Percentiles rank a stretch among this genome's conserved stretches.
Evolutionary conservation across 805 yeast genomes (phyloP).

Genomic region (Metschnikowia amazonensis): DNA sequence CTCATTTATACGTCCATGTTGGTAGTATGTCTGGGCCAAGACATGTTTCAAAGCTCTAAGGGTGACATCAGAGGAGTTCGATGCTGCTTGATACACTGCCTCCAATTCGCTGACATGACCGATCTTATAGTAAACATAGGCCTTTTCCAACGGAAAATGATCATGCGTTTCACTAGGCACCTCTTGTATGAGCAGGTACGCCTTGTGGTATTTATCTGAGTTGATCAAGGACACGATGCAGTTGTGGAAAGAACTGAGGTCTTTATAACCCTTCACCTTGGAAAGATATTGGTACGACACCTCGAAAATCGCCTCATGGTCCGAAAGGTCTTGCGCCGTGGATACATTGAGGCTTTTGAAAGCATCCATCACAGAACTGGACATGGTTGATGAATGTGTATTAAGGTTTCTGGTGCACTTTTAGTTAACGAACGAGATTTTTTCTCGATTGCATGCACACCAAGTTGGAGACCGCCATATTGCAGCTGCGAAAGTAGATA

Average conservation of each 20-base stretch:
- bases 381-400: constrained; percentile 22
- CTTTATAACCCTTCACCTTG: constrained; percentile 35
- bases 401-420: not conserved
- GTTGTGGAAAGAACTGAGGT: constrained; percentile 32
- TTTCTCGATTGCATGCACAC: constrained; percentile 12
- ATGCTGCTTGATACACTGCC: constrained; percentile 13
- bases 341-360: constrained; percentile 38
- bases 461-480: not conserved
- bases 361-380: constrained; percentile 39
- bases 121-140: constrained; percentile 57
- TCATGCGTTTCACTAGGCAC: constrained; percentile 35
- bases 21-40: constrained; percentile 52
- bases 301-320: constrained; percentile 35
- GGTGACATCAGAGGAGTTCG: constrained; percentile 15
- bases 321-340: constrained; percentile 21
- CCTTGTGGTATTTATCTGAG: constrained; percentile 52
- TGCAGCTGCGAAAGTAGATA: not conserved
- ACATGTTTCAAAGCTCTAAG: constrained; percentile 44
- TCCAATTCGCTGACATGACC: constrained; percentile 38
- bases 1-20: constrained; percentile 38
- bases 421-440: constrained; percentile 5
- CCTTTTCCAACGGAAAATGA: constrained; percentile 45
- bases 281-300: constrained; percentile 41
- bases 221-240: constrained; percentile 59
- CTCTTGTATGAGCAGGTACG: constrained; percentile 40